Conservation (phyloP, 768 basidiomycete genomes). For the Coprinopsis cinerea region DNA sequence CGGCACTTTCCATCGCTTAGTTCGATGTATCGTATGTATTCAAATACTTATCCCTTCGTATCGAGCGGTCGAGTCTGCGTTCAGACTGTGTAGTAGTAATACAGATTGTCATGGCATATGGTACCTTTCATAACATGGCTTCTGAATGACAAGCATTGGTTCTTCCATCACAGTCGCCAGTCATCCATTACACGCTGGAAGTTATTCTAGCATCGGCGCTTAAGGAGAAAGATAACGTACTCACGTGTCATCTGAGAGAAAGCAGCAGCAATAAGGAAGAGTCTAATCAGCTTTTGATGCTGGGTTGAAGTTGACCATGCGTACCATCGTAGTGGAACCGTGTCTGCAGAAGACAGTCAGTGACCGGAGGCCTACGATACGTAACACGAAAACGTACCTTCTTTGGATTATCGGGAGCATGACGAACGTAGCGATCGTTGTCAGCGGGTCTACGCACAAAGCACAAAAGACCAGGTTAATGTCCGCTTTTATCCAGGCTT, state of each 20-base stretch:
- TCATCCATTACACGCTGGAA: too few relatives aligned
- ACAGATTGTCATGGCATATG: too few relatives aligned
- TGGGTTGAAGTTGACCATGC: slow-evolving; percentile 14
- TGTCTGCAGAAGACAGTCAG: slow-evolving; percentile 39
- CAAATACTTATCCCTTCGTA: background rate
- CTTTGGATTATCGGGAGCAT: slow-evolving; percentile 82
- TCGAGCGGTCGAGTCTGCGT: too few relatives aligned
- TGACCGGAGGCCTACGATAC: slow-evolving; percentile 3
- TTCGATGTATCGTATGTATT: background rate
- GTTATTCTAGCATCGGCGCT: too few relatives aligned
- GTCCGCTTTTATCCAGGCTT: background rate
- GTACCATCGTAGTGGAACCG: slow-evolving; percentile 78
- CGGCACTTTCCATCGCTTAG: background rate
- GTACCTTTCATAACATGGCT: too few relatives aligned
- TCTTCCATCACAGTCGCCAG: too few relatives aligned
- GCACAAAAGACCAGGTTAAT: slow-evolving; percentile 8
- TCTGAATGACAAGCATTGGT: too few relatives aligned
- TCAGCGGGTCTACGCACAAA: slow-evolving; percentile 57
- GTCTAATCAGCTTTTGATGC: slow-evolving; percentile 18
- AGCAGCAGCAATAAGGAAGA: slow-evolving; percentile 3
- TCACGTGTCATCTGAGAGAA: slow-evolving; percentile 53
- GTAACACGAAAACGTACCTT: slow-evolving; percentile 44
- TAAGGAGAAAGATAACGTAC: too few relatives aligned
- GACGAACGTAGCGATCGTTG: slow-evolving; percentile 76
- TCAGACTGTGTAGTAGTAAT: too few relatives aligned